Evolutionary conservation across 2,329 filamentous ascomycete genomes (phyloP).

Genomic region (Claviceps lovelessii): DNA sequence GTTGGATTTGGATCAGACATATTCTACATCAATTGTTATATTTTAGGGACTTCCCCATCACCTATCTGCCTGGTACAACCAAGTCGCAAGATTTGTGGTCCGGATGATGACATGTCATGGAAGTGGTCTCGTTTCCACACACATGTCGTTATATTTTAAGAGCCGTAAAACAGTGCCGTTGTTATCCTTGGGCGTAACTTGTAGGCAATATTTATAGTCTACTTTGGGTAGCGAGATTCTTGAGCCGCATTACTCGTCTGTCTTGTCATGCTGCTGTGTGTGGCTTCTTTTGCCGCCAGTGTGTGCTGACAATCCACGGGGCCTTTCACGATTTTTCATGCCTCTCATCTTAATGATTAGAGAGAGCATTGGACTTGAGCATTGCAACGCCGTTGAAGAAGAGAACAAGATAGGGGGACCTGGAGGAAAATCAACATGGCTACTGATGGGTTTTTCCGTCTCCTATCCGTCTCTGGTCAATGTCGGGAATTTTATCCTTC

Average conservation of each 20-base stretch:
- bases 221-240: conserved; percentile 2
- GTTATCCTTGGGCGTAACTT: conserved; percentile 6
- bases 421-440: neutral
- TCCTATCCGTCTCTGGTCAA: neutral
- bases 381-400: neutral
- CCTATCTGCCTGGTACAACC: conserved; percentile 5
- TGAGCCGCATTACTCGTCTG: neutral
- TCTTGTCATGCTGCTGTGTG: neutral
- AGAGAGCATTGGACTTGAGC: neutral
- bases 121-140: conserved; percentile 8
- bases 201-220: neutral
- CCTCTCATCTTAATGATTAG: neutral
- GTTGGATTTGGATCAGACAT: conserved; percentile 31
- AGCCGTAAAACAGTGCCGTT: neutral
- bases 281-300: neutral
- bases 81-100: conserved; percentile 11
- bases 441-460: too few species aligned
- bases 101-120: conserved; percentile 8
- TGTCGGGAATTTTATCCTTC: neutral
- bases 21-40: conserved; percentile 43
- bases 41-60: conserved; percentile 46
- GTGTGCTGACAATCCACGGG: neutral
- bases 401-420: neutral
- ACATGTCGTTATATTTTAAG: neutral
- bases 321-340: neutral